Base-by-base conservation (phyloP, 2,329 filamentous ascomycete species). In the Calycina marina region DNA sequence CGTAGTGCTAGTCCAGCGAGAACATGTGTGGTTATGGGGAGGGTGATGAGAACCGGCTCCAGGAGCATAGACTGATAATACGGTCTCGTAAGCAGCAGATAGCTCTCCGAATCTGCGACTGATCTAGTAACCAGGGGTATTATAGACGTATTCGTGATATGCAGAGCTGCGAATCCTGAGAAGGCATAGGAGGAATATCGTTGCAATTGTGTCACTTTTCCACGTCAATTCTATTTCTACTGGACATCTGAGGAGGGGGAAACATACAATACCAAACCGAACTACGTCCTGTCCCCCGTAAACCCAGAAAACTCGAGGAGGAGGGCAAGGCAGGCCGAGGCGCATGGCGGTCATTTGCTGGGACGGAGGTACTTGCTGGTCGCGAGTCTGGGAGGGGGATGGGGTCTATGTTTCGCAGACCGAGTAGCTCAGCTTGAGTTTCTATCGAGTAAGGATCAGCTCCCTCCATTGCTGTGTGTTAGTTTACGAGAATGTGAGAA, bases 121-220 rank as follows among this genome's bases (percentile, higher is more conserved):
- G 79, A 83, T 36, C 66, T 70, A 25, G 80, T 83, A 30, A 76
- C 46, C 22, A 90, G 69, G 0, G 84, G 85, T 42, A 92, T 77
- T 26, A 93, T 54, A 5, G 82, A 82, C 18, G 83, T 88, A 47
- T 86, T 93, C 48, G 75, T 66, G 40, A 90, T 62, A 59, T 93
- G 85, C 36, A 90, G 65, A 17, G 72, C 64, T 18, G 77, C 67
- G 59, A 88, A 93, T 43, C 82, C 60, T 40, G 72, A 72, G 50
- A 83, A 86, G 42, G 80, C 73, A 60, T 93, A 92, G 44, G 80
- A 84, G 1, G 84, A 90, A 63, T 93, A 93, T 54, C 74, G 78
- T 56, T 96, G 90, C 20, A 90, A 65, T 29, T 80, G 72, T 4
- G 67, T 67, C 32, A 92, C 78, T 83, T 41, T 15, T 34, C 13